Base-by-base conservation (phyloP, 2,329 filamentous ascomycete genomes). In the Neonectria magnoliae region DNA sequence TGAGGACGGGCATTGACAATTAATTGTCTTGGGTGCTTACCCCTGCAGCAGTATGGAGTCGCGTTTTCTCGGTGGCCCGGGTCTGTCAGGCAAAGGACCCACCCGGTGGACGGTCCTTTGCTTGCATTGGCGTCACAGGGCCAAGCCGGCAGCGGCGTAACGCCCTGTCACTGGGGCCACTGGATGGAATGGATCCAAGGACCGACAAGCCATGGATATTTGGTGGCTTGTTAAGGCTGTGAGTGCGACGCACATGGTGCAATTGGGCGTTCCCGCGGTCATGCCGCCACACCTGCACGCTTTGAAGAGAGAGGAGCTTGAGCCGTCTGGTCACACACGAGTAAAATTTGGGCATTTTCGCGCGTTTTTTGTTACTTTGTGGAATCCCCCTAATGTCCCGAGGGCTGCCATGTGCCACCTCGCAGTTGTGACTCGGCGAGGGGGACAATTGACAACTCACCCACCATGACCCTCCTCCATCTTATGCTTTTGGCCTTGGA, bases 81-180 rank as follows among this genome's bases (percentile, higher is more conserved):
- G n/a, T n/a, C n/a, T 11, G 27, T 50, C 42, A 50, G 47, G 48
- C n/a, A 13, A 33, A 31, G 5, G 48, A 33, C 29, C 44, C 44
- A 45, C 48, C 60, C 47, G 52, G 41, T 48, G 54, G 45, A 50
- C 4, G 50, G 57, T 57, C 59, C 65, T 67, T 64, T 50, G 60
- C 38, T 29, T 56, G 36, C 36, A 59, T 27, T 54, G 56, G 52
- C 50, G 29, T 29, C 29, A 5, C 5, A 25, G 31, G 41, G 70
- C 70, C 70, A 72, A 72, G 69, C 67, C 69, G 64, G 69, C 64
- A 66, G 60, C 67, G 55, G 69, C 67, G 68, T 67, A 69, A 62
- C 62, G 69, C 64, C 60, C 51, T 63, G 64, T 64, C 58, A 55
- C 60, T 57, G 54, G 56, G 62, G 61, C 65, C 66, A 53, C 64